Conservation (phyloP, 2,329 filamentous ascomycete species). For the Diaporthe vaccinii region DNA sequence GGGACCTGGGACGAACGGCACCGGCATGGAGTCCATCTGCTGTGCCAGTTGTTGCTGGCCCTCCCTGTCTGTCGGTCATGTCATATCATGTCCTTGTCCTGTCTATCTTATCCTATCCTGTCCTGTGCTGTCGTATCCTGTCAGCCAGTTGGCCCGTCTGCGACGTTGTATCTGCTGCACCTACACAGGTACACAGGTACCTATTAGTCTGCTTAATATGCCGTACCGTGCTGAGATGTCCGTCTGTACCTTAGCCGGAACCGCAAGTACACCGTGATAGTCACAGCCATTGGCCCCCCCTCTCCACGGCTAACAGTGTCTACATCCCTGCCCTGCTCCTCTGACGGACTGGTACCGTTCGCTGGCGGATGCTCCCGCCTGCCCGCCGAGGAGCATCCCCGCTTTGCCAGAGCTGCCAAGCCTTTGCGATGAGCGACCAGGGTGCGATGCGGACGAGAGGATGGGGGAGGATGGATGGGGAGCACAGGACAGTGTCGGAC, state of each 20-base stretch:
- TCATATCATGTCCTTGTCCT: background rate
- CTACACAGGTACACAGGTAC: background rate
- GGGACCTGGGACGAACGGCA: slow-evolving; percentile 24
- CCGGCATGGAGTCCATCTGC: background rate
- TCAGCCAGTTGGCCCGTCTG: background rate
- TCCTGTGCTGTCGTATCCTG: background rate
- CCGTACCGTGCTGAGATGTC: background rate
- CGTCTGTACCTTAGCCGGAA: background rate
- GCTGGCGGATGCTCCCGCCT: slow-evolving; percentile 22
- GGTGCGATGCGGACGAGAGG: background rate
- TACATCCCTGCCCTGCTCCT: background rate
- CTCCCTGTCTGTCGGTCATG: background rate
- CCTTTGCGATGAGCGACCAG: background rate
- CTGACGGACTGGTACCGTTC: background rate
- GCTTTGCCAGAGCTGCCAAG: slow-evolving; percentile 19
- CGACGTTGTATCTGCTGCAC: slow-evolving; percentile 18
- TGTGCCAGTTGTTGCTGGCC: background rate
- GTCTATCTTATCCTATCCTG: background rate
- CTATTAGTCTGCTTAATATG: background rate
- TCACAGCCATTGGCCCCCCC: too few species aligned
- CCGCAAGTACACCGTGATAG: background rate
- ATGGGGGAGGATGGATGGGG: background rate
- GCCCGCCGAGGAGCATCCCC: slow-evolving; percentile 7
- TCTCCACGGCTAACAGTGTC: background rate
- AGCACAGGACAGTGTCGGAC: background rate